Percentiles rank a stretch among this genome's conserved stretches.
These are phyloP conservation scores for Rugonectria rugulosa DNA, from an alignment of 2,329 filamentous ascomycete species.

Conservation along the genomic window DNA sequence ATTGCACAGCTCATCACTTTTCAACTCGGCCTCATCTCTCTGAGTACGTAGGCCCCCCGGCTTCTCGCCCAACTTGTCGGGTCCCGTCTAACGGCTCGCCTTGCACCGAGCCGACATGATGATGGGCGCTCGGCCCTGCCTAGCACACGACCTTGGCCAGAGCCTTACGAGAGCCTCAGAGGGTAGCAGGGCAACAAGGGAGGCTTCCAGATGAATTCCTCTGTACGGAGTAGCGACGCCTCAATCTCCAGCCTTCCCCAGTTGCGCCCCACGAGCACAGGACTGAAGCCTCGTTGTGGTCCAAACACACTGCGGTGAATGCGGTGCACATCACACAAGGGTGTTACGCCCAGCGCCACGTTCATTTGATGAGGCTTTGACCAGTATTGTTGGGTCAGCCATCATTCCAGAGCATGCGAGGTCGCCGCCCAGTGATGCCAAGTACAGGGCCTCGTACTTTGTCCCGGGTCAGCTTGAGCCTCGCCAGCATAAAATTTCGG, in stretches of 20 bases:
- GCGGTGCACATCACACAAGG: conserved; percentile 23
- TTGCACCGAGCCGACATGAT: conserved; percentile 38
- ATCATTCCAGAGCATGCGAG: conserved; percentile 7
- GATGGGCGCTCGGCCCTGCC: conserved; percentile 33
- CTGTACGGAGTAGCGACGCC: neutral
- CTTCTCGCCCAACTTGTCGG: conserved; percentile 34
- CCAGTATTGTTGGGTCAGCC: conserved; percentile 14
- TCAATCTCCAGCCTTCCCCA: conserved; percentile 27
- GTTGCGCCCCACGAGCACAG: conserved; percentile 7
- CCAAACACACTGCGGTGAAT: conserved; percentile 27
- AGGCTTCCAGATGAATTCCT: conserved; percentile 23
- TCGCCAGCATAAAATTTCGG: conserved; percentile 14
- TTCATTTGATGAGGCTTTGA: conserved; percentile 18
- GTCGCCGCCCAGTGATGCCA: too few relatives aligned
- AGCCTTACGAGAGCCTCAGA: conserved; percentile 9
- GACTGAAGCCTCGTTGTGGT: conserved; percentile 4
- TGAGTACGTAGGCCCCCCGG: conserved; percentile 23
- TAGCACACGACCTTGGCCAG: conserved; percentile 1
- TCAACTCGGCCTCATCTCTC: conserved; percentile 5
- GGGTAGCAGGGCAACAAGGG: neutral
- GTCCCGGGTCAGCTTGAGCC: conserved; percentile 13
- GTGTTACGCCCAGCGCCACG: conserved; percentile 14
- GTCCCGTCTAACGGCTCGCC: conserved; percentile 38
- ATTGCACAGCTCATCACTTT: neutral
- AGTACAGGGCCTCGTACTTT: too few relatives aligned